Base-by-base conservation (phyloP, 2,329 filamentous ascomycete species). In the Fusarium tuaranense region DNA sequence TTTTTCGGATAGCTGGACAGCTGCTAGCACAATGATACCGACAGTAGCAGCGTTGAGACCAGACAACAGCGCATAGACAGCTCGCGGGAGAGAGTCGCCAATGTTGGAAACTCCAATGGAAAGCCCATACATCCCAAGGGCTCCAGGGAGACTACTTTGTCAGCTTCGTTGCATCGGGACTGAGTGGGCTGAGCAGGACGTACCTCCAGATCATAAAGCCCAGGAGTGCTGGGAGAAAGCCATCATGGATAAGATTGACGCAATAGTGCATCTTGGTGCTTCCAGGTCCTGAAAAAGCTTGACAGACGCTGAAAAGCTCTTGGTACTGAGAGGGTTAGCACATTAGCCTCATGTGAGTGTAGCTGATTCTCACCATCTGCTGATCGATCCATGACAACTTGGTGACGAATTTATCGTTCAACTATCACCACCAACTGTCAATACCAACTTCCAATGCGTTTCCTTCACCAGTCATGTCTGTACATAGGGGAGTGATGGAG, bases 241-340 rank as follows among this genome's bases (percentile, higher is more conserved):
- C 92, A 12, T 87, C 87, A 69, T 90, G 91, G 12, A 94, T 87
- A 16, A 93, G 81, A 41, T 91, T 89, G 44, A 94, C 90, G 68
- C 89, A 92, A 68, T 93, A 94, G 0, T 90, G 79, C 89, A 94
- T 92, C 78, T 94, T 94, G 2, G 92, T 94, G 72, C 89, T 92
- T 0, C 76, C 92, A 0, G 92, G 93, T 0, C 92, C 92, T 0
- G 90, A 91, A 3, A 94, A 85, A 1, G 90, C 90, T 81, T 94
- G 92, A 20, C 88, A 89, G 55, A 94, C 83, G 25, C 90, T 91
- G 80, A 94, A 94, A 0, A 94, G 86, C 77, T 94, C 92, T 80
- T 93, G 91, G 80, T 92, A 94, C 90, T 92, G 57, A 2, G 2
- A 1, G 6, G 0, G 20, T 10, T 4, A 2, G n/a, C 62, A 22